Percentiles rank a stretch among this genome's conserved stretches.
These are phyloP conservation scores for Leccinum proliferum DNA, from an alignment of 1,284 basidiomycete genomes.

Conservation along the genomic window DNA sequence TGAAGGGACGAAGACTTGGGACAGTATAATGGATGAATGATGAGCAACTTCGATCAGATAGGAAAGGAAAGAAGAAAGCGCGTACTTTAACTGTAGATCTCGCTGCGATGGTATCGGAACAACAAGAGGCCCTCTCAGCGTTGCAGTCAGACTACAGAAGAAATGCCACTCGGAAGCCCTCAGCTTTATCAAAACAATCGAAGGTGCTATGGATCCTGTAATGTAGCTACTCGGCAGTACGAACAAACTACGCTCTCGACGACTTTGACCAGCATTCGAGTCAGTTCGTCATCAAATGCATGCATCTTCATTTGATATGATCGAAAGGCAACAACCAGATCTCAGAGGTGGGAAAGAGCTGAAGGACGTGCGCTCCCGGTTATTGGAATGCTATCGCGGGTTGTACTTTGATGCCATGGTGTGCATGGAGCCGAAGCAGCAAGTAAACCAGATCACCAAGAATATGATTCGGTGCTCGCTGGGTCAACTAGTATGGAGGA, in stretches of 20 bases:
- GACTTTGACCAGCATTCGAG: background rate
- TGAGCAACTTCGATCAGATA: constrained; percentile 26
- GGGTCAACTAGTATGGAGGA: constrained; percentile 96
- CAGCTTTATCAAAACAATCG: constrained; percentile 80
- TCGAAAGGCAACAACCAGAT: constrained; percentile 88
- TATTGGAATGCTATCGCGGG: constrained; percentile 87
- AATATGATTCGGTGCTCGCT: constrained; percentile 95
- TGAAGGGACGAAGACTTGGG: constrained; percentile 36
- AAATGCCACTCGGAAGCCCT: constrained; percentile 89
- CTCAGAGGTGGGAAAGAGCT: constrained; percentile 80
- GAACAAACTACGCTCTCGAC: constrained; percentile 49
- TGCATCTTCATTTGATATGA: constrained; percentile 95
- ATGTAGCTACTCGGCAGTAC: constrained; percentile 83
- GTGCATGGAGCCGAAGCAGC: constrained; percentile 73
- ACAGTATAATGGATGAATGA: constrained; percentile 31
- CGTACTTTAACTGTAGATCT: constrained; percentile 56
- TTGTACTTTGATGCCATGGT: constrained; percentile 86
- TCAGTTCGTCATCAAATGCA: constrained; percentile 85
- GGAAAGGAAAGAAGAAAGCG: constrained; percentile 44
- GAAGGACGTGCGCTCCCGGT: constrained; percentile 82
- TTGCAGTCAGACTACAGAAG: constrained; percentile 73
- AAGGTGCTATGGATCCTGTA: constrained; percentile 68
- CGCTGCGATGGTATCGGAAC: constrained; percentile 58
- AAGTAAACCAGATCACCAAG: constrained; percentile 93
- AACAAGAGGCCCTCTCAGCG: constrained; percentile 51